Conservation (phyloP, 495 filamentous ascomycete genomes). For the Pseudoneurospora amorphoporcata region DNA sequence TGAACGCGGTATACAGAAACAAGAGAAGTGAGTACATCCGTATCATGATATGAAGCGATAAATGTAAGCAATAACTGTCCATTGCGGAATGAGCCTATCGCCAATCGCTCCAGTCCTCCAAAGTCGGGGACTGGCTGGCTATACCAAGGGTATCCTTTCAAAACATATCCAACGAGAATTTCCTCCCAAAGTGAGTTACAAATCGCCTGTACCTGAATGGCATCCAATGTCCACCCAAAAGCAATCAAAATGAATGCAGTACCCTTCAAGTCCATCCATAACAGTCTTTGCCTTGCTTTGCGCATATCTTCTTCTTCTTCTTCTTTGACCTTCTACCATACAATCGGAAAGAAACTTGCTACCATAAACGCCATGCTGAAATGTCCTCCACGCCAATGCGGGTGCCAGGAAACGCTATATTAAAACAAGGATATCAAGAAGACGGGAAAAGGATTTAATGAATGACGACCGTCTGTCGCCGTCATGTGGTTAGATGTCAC, state of each 20-base stretch:
- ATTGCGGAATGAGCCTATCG: not conserved
- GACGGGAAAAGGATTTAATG: no score
- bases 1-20: no score
- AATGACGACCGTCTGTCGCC: not conserved
- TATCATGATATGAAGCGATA: no score
- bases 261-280: not conserved
- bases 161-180: not conserved
- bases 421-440: not conserved
- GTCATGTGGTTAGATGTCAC: not conserved
- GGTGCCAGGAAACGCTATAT: not conserved
- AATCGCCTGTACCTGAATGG: not conserved
- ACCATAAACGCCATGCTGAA: not conserved
- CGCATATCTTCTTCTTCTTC: not conserved
- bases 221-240: not conserved
- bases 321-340: not conserved
- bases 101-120: not conserved
- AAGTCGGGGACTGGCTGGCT: not conserved
- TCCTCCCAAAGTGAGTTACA: not conserved
- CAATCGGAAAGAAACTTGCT: not conserved
- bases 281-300: not conserved
- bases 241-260: not conserved
- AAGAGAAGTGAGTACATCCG: no score
- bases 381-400: not conserved
- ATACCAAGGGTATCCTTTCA: not conserved
- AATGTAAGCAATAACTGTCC: not conserved